phyloP scores from a whole-genome alignment of 2,329 filamentous ascomycete genomes.

The Epichloe aotearoae region DNA sequence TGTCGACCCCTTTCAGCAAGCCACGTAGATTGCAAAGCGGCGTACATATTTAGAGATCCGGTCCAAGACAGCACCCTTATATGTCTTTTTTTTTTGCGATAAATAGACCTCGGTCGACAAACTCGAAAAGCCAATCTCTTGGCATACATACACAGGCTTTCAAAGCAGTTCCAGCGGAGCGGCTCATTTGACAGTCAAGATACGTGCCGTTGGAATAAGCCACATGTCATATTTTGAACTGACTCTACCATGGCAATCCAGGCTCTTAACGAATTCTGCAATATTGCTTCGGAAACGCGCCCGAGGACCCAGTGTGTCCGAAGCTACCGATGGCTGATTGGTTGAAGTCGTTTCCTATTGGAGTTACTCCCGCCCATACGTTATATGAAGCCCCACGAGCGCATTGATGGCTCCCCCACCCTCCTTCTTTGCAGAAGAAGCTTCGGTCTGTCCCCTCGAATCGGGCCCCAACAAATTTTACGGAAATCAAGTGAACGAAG shows the following conservation, averaged over 20 bases:
- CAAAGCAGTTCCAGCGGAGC: not conserved
- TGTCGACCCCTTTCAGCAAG: conserved; percentile 4
- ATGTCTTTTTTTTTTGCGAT: not conserved
- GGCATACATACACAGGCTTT: too few species aligned
- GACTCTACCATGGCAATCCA: not conserved
- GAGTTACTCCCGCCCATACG: not conserved
- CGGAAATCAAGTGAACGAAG: too few species aligned
- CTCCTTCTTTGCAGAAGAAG: not conserved
- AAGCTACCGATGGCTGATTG: not conserved
- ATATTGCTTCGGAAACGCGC: not conserved
- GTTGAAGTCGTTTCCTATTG: not conserved
- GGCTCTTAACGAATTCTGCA: not conserved
- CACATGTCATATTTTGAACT: not conserved
- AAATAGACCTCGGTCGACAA: not conserved
- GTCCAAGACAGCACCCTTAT: not conserved
- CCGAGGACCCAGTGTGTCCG: not conserved
- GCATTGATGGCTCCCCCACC: not conserved
- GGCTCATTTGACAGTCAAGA: not conserved
- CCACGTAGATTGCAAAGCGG: not conserved
- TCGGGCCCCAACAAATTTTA: too few species aligned
- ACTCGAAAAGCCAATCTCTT: not conserved
- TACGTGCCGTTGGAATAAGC: not conserved
- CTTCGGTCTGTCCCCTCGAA: too few species aligned
- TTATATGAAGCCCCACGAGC: not conserved
- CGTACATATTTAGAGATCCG: not conserved